Evolutionary conservation across 345 rosid species (phyloP), one percentile per base, ranked within the genome.

Genomic region (Brassica carinata): DNA sequence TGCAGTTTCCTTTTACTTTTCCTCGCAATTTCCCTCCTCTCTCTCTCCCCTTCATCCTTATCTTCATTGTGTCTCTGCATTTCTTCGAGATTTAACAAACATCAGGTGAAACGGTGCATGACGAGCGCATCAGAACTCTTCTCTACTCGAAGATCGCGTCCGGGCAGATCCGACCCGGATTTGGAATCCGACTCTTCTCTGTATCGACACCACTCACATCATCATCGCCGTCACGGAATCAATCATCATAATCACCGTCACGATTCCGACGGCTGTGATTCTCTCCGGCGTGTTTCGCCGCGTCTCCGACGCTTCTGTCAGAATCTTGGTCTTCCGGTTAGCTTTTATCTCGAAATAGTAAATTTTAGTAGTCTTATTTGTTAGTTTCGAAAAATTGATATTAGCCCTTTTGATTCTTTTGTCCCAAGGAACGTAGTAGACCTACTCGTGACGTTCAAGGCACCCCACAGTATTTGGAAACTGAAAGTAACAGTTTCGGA

Each of bases 61-160:
- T 45, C 71, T 64, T 75, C 69, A 78, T 74, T 68, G 65, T 14
- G 57, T 48, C 7, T 61, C 53, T 33, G 38, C 5, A 8, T 14
- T 43, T 66, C 38, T 61, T 61, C 29, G 64, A 17, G 75, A 71
- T 45, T 61, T 36, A 66, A 61, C 55, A 51, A 27, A 69, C 7
- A 4, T 45, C 5, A n/a, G 62, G 26, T 67, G 18, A 51, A 40
- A 38, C 74, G 76, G 85, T 85, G 97, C 80, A 92, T 92, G 98
- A 88, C 98, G 91, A 92, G 92, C 84, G 95, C 95, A 68, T 88
- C 96, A 65, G 98, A 94, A 87, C 85, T 94, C 18, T 91, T 94
- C 86, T 87, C 92, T 77, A 89, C 80, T 59, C 77, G 98, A 77
- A 87, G 98, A 84, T 94, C 91, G 45, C 94, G 98, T 34, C 79